Percentiles rank a stretch among this genome's conserved stretches.
These are phyloP conservation scores for Phytopythium aichiense DNA, from an alignment of 352 stramenopile genomes.

Conservation along the genomic window DNA sequence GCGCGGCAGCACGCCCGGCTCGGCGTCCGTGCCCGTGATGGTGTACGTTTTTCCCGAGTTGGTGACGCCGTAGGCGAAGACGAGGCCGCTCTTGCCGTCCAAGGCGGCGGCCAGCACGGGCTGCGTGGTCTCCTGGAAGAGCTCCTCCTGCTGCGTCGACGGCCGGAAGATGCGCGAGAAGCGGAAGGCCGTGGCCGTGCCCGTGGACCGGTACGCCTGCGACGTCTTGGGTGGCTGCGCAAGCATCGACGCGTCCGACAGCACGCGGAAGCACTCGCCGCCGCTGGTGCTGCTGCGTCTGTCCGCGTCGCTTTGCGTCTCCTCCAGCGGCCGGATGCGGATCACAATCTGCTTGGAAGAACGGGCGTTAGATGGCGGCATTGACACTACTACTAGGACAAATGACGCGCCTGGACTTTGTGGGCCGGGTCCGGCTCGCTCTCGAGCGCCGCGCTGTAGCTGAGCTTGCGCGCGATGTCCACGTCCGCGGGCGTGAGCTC, in stretches of 20 bases:
- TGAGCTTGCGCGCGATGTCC: constrained; percentile 49
- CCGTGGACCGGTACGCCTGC: constrained; percentile 69
- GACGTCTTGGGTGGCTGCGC: constrained; percentile 71
- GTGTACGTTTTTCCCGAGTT: constrained; percentile 99
- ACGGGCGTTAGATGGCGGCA: too few relatives aligned
- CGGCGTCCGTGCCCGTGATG: constrained; percentile 87
- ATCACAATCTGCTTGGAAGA: constrained; percentile 47
- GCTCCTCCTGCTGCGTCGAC: constrained; percentile 78
- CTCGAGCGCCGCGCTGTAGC: constrained; percentile 52
- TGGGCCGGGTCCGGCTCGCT: constrained; percentile 14
- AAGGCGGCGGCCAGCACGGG: constrained; percentile 91
- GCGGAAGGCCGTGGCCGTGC: constrained; percentile 71
- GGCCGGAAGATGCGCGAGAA: constrained; percentile 84
- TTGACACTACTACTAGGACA: background rate
- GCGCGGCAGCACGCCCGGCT: constrained; percentile 82
- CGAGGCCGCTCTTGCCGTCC: constrained; percentile 78
- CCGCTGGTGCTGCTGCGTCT: background rate
- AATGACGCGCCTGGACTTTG: constrained; percentile 17
- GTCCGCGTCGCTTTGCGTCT: background rate
- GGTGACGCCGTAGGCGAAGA: constrained; percentile 98
- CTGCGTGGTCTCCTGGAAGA: constrained; percentile 89
- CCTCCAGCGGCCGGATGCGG: constrained; percentile 48
- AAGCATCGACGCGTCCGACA: constrained; percentile 58
- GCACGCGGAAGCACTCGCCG: constrained; percentile 63
- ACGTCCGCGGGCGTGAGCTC: constrained; percentile 13